Evolutionary conservation across 371 early-diverging fungal species (phyloP).

Genomic region (Mucor plumbeus): DNA sequence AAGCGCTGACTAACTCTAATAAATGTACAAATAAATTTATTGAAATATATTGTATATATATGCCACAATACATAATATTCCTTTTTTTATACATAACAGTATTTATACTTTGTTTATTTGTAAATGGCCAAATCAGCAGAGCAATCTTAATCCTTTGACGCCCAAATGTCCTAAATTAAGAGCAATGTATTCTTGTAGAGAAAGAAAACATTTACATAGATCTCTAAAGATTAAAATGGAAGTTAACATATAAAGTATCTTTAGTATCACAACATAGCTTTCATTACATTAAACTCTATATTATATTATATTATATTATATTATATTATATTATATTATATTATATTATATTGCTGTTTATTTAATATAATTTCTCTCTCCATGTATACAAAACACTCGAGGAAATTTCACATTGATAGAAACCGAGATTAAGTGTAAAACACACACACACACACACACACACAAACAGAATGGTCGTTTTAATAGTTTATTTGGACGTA

Average conservation of each 20-base stretch:
- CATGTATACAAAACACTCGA: background rate
- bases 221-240: slow-evolving; percentile 5
- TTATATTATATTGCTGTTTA: too few species aligned
- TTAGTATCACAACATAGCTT: background rate
- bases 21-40: too few species aligned
- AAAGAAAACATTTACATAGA: background rate
- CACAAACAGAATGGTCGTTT: too few species aligned
- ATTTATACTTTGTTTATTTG: background rate
- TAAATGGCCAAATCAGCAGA: background rate
- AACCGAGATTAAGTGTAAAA: background rate
- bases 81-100: background rate
- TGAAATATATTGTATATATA: too few species aligned
- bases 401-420: background rate
- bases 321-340: too few species aligned
- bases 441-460: too few species aligned
- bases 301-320: too few species aligned
- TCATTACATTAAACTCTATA: too few species aligned
- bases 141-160: slow-evolving; percentile 1
- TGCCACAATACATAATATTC: too few species aligned
- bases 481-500: slow-evolving; percentile 1
- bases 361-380: background rate
- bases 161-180: background rate
- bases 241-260: background rate
- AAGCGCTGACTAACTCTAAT: too few species aligned
- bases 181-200: background rate